These are phyloP conservation scores for Malus hybrid DNA, from an alignment of 331 rosid genomes.

Conservation along the genomic window DNA sequence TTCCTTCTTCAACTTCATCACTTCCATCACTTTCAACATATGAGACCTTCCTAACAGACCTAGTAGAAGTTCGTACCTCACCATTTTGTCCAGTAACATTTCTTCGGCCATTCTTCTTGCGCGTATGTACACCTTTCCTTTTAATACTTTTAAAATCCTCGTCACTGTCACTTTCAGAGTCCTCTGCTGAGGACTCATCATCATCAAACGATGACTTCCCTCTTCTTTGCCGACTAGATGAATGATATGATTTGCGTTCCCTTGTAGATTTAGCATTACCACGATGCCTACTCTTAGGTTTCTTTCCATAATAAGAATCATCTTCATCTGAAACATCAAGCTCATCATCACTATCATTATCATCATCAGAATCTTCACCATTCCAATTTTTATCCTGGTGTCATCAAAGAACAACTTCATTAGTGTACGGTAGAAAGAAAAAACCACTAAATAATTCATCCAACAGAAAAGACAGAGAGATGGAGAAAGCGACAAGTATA, in stretches of 20 bases:
- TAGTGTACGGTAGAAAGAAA: slow-evolving; percentile 15
- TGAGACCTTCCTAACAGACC: slow-evolving; percentile 88
- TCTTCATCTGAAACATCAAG: slow-evolving; percentile 69
- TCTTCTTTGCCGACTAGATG: slow-evolving; percentile 59
- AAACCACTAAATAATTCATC: not conserved
- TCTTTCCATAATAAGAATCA: slow-evolving; percentile 58
- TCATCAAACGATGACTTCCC: slow-evolving; percentile 71
- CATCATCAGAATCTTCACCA: slow-evolving; percentile 77
- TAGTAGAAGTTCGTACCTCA: slow-evolving; percentile 86
- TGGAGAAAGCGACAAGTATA: not conserved
- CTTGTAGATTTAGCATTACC: slow-evolving; percentile 50
- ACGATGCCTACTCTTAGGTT: slow-evolving; percentile 46
- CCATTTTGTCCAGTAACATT: slow-evolving; percentile 40
- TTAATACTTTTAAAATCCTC: slow-evolving; percentile 58
- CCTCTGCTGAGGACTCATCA: slow-evolving; percentile 77
- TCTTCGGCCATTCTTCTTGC: slow-evolving; percentile 50
- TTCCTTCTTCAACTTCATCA: slow-evolving; percentile 88
- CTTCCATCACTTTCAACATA: slow-evolving; percentile 98
- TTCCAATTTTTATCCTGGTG: slow-evolving; percentile 81
- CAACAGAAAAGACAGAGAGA: not conserved
- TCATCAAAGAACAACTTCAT: slow-evolving; percentile 21
- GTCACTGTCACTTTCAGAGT: slow-evolving; percentile 66
- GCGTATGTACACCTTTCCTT: slow-evolving; percentile 45
- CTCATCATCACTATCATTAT: slow-evolving; percentile 60
- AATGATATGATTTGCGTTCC: slow-evolving; percentile 50